Evolutionary conservation across 2,329 filamentous ascomycete genomes (phyloP), one percentile per base, ranked within the genome.

Genomic region (Ceratocystis variospora): DNA sequence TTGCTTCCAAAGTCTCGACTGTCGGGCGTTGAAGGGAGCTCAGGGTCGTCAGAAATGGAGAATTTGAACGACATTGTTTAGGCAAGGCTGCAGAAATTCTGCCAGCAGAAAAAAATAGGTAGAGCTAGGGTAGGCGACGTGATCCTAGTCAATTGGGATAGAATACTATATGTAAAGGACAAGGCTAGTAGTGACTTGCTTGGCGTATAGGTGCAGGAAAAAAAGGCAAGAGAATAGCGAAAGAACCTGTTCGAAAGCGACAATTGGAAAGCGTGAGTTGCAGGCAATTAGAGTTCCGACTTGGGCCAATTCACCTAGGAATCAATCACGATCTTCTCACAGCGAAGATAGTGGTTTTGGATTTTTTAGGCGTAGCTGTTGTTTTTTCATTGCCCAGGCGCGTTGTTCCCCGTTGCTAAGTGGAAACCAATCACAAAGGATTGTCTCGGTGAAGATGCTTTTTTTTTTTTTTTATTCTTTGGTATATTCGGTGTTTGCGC

Each of bases 11-110:
- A 72, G 37, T 70, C 72, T 72, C 41, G 73, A 73, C 66, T 71
- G 12, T 80, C 79, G 2, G 81, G 81, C 1, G 81, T 83, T 22
- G 79, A 78, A 1, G 80, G 81, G 64, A 72, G 70, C 66, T 75
- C 75, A 61, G 75, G 78, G 71, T 75, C 78, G 70, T 78, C 76
- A 68, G 76, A 74, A 61, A 79, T 76, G 66, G 75, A 71, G 72
- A 79, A 79, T 68, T 74, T 73, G 69, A 73, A 71, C 25, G 77
- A 74, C 77, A 79, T 79, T 70, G 68, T 15, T 41, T 72, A 71
- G 55, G 17, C 64, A 31, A 66, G 64, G 64, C 64, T 66, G 64
- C 25, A 33, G 53, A 50, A 61, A 37, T 66, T 66, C 61, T 62
- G 57, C 19, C 53, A 55, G 50, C 22, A 31, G 15, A 31, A 57